Evolutionary conservation across 257 asterid genomes (phyloP), one percentile per base, ranked within the genome.

Genomic region (Solanum infundibuliforme): DNA sequence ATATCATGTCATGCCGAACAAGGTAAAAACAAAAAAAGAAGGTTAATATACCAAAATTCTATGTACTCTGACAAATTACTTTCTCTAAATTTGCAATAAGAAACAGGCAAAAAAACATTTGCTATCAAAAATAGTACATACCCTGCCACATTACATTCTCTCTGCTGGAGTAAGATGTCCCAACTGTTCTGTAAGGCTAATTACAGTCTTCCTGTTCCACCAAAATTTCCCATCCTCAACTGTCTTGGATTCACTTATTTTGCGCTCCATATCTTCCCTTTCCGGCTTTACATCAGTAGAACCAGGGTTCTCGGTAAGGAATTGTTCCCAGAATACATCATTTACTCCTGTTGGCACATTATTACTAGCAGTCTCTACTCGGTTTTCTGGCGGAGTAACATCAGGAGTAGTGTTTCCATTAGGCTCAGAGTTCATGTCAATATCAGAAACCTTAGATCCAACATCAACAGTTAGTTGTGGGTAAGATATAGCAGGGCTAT

Each of bases 251-350:
- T 94, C 95, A 55, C 43, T 88, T 88, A 87, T 91, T 92, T 93
- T 91, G 89, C 87, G 91, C 12, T 86, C 92, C 1, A 36, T 83
- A 74, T 90, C 94, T 89, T 87, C 90, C 89, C 87, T 89, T 75
- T 91, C 96, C 5, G 89, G 74, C 83, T 89, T 93, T 84, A 88
- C 89, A 87, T 90, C 91, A 66, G 90, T 91, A 34, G 94, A 91
- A 83, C 98, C 98, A 18, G 98, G 98, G 91, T 93, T 97, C 90
- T 97, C 99, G 0, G 98, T 95, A 83, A 97, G 95, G 91, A 97
- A 97, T 83, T 97, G 99, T 86, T 96, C 97, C 99, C 99, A 97
- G 65, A 97, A 97, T 38, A 93, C 94, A 91, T 97, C 99, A 89
- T 97, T 97, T 83, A 87, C 96, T 81, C 98, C 98, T 8, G 96